Base-by-base conservation (phyloP, 192 early-diverging fungal genomes). In the Rhizophagus clarus region DNA sequence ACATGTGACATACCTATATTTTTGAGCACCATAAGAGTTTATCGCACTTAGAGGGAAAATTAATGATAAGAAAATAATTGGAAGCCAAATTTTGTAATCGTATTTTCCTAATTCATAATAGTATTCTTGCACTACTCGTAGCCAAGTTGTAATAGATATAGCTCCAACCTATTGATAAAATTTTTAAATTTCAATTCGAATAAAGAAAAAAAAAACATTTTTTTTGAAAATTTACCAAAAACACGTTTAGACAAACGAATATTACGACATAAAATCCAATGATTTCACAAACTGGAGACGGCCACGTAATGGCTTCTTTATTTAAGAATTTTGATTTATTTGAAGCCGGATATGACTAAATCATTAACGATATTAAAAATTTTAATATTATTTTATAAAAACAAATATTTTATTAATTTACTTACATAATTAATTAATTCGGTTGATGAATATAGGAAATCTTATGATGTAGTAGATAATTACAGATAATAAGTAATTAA, bases 131-230 rank as follows among this genome's bases (percentile, higher is more conserved):
- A 69, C 67, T 11, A 69, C 67, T 15, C 67, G 12, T 22, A 69
- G 22, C 67, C 67, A 69, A 37, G 67, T 69, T 6, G 22, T 69
- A 4, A 69, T n/a, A 14, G 67, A 14, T 22, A 69, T 69, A 69
- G 20, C 17, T 37, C 31, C 67, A 69, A 45, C 42, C 42, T 45
- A 45, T 45, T 45, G 11, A 45, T 45, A 12, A 10, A 4, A 12
- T 45, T 45, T 45, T 12, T 37, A 3, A 37, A 3, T 3, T 3
- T 37, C 5, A 3, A 37, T 37, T 37, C 5, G 5, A 37, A 37
- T 8, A 40, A 40, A 40, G 7, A 40, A 40, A 40, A 40, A 32
- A 32, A 32, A 32, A 2, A 32, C 32, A 2, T 3, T 32, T 7
- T 40, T 40, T 40, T 40, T 40, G 8, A 40, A 45, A 12, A 45